Evolutionary conservation across 768 basidiomycete genomes (phyloP).

Genomic region (Amanita brunnescens): DNA sequence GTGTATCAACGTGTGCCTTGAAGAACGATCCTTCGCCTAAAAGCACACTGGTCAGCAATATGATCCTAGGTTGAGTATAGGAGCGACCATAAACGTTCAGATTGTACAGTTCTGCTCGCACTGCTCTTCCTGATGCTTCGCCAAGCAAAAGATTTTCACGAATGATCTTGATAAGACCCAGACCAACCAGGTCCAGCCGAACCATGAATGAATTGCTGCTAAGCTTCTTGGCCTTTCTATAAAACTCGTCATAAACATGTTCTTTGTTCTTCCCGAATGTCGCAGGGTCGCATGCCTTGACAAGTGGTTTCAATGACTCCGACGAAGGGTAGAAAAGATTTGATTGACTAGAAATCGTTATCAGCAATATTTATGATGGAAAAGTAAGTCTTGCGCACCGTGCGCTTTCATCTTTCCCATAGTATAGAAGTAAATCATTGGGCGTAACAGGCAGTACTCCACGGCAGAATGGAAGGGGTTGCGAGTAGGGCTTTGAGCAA

Average conservation of each 20-base stretch:
- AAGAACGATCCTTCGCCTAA: slow-evolving; percentile 1
- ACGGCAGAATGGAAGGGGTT: background rate
- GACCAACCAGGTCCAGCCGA: slow-evolving; percentile 1
- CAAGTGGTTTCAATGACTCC: background rate
- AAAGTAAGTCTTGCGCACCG: background rate
- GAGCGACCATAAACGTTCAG: slow-evolving; percentile 23
- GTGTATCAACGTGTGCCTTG: background rate
- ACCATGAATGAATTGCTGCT: slow-evolving; percentile 12
- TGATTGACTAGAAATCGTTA: background rate
- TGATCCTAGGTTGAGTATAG: too few relatives aligned
- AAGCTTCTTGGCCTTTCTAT: slow-evolving; percentile 20
- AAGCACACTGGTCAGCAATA: too few relatives aligned
- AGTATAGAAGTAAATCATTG: background rate
- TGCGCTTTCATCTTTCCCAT: background rate
- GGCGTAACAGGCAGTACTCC: background rate
- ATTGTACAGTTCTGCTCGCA: slow-evolving; percentile 22
- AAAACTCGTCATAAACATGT: slow-evolving; percentile 20
- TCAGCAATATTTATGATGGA: background rate
- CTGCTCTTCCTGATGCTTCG: background rate
- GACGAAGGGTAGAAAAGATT: background rate
- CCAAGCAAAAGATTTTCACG: slow-evolving; percentile 12
- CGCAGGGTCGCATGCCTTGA: slow-evolving; percentile 15
- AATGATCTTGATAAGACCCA: slow-evolving; percentile 7
- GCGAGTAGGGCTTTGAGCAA: background rate
- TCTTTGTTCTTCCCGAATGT: slow-evolving; percentile 17